Percentiles rank a stretch among this genome's conserved stretches.
phyloP scores from a whole-genome alignment of 805 yeast genomes.

The Wickerhamomyces strasburgensis region DNA sequence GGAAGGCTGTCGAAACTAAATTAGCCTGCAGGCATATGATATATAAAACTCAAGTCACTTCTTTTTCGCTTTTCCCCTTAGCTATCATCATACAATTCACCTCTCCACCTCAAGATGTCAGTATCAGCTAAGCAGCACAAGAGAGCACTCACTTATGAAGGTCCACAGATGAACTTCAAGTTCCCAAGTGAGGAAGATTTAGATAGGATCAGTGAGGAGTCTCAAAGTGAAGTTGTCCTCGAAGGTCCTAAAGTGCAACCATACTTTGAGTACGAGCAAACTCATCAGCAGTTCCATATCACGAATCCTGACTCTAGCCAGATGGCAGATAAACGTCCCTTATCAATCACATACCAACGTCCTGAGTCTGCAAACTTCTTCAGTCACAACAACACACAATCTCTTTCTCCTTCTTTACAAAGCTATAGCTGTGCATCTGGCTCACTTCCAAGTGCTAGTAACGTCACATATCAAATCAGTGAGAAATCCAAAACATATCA shows the following conservation, averaged over 20 bases:
- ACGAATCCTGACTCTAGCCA: too few relatives aligned
- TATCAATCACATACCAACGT: not conserved
- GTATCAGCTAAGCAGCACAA: slow-evolving; percentile 25
- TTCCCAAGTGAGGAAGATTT: slow-evolving; percentile 31
- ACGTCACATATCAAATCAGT: slow-evolving; percentile 27
- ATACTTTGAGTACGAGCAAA: slow-evolving; percentile 12
- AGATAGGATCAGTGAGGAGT: not conserved
- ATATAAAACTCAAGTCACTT: not conserved
- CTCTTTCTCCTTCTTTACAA: not conserved
- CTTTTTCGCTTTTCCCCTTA: slow-evolving; percentile 19
- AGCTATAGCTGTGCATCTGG: slow-evolving; percentile 1
- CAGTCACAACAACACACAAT: not conserved
- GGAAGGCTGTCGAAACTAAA: not conserved
- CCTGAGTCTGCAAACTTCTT: not conserved
- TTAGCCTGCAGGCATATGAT: not conserved
- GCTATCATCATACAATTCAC: slow-evolving; percentile 5
- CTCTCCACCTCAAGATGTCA: slow-evolving; percentile 1
- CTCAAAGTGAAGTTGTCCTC: not conserved
- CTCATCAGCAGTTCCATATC: too few relatives aligned
- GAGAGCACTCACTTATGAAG: slow-evolving; percentile 32
- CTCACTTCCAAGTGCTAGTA: slow-evolving; percentile 19
- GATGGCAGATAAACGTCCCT: too few relatives aligned
- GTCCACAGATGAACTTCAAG: slow-evolving; percentile 34
- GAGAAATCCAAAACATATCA: too few relatives aligned
- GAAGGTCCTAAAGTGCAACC: slow-evolving; percentile 19